phyloP scores from a whole-genome alignment of 2,329 filamentous ascomycete genomes.

The Fusarium oxysporum region DNA sequence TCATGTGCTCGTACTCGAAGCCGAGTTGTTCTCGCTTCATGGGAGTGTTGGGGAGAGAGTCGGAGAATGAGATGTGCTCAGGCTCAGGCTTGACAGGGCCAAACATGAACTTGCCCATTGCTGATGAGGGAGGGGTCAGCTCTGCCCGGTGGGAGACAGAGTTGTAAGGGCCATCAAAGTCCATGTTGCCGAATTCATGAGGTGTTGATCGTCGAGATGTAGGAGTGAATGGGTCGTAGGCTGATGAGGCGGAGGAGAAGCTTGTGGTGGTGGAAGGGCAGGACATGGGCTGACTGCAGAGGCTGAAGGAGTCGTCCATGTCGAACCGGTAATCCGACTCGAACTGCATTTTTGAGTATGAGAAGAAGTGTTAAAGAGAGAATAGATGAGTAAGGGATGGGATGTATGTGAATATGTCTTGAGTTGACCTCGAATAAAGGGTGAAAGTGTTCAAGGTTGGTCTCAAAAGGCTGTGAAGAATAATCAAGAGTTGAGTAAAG shows the following conservation, averaged over 20 bases:
- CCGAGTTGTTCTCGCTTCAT: slow-evolving; percentile 52
- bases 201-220: slow-evolving; percentile 59
- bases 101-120: slow-evolving; percentile 52
- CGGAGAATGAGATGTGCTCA: slow-evolving; percentile 49
- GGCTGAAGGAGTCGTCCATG: slow-evolving; percentile 55
- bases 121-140: slow-evolving; percentile 52
- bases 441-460: slow-evolving; percentile 25
- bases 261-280: slow-evolving; percentile 52
- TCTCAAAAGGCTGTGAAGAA: slow-evolving; percentile 30
- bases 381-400: slow-evolving; percentile 2
- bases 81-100: slow-evolving; percentile 50
- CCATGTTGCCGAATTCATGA: slow-evolving; percentile 52
- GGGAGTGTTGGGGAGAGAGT: slow-evolving; percentile 52
- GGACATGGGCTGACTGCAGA: slow-evolving; percentile 52
- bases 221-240: slow-evolving; percentile 59
- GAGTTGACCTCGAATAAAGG: slow-evolving; percentile 32
- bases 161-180: slow-evolving; percentile 52
- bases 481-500: slow-evolving; percentile 31
- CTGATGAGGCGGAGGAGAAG: slow-evolving; percentile 56
- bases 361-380: slow-evolving; percentile 22
- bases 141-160: slow-evolving; percentile 46
- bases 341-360: slow-evolving; percentile 51
- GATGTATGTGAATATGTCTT: slow-evolving; percentile 27
- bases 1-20: slow-evolving; percentile 54
- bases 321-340: slow-evolving; percentile 54